Evolutionary conservation across 352 stramenopile genomes (phyloP).

Genomic region (Elongisporangium anandrum): DNA sequence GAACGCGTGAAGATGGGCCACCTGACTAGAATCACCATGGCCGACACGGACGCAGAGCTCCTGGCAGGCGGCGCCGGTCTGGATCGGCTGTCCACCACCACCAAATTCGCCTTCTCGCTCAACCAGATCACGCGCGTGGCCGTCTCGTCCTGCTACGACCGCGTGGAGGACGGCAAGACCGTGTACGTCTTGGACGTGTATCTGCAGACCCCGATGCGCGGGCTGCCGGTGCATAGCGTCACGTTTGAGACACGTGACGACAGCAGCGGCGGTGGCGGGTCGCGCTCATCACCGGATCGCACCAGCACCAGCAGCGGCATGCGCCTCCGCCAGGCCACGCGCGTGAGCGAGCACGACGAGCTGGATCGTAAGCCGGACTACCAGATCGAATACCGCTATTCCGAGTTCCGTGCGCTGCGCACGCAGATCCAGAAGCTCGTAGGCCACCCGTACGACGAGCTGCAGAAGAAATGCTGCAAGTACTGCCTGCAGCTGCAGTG

Average conservation of each 20-base stretch:
- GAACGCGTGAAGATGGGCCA: background rate
- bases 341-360: slow-evolving; percentile 14
- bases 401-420: slow-evolving; percentile 42
- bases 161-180: slow-evolving; percentile 29
- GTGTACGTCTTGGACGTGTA: slow-evolving; percentile 55
- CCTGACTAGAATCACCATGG: background rate
- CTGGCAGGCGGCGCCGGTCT: slow-evolving; percentile 9
- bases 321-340: background rate
- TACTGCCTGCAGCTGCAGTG: slow-evolving; percentile 49
- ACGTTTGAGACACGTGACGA: slow-evolving; percentile 7
- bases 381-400: slow-evolving; percentile 45
- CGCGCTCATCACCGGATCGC: background rate
- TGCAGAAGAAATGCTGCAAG: slow-evolving; percentile 51
- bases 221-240: slow-evolving; percentile 26
- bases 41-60: background rate
- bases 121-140: slow-evolving; percentile 58
- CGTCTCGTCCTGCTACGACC: slow-evolving; percentile 31
- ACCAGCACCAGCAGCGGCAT: background rate
- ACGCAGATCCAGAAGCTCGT: slow-evolving; percentile 23
- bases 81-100: slow-evolving; percentile 43
- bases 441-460: slow-evolving; percentile 12
- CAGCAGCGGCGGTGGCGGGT: background rate
- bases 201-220: slow-evolving; percentile 33
- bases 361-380: slow-evolving; percentile 26
- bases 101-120: slow-evolving; percentile 43